phyloP scores from a whole-genome alignment of 352 stramenopile genomes.

The Phytophthora citrophthora region DNA sequence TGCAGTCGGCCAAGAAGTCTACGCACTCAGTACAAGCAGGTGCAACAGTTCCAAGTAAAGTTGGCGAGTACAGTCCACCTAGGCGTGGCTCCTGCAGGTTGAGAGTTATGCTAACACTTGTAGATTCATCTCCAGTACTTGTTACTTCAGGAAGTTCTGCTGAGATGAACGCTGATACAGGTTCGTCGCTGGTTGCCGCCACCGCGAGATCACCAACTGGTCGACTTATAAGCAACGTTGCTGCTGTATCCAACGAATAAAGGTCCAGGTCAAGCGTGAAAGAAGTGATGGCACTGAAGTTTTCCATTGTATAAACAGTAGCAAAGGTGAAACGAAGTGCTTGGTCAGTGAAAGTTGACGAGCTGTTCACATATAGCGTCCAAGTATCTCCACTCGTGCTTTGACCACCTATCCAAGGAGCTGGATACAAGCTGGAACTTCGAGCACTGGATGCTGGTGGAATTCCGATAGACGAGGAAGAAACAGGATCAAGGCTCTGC shows the following conservation, averaged over 20 bases:
- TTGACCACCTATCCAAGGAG: slow-evolving; percentile 15
- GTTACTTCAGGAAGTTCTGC: slow-evolving; percentile 8
- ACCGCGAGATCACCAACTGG: slow-evolving; percentile 10
- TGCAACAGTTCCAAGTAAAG: slow-evolving; percentile 2
- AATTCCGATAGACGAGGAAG: slow-evolving; percentile 10
- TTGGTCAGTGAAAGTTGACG: background rate
- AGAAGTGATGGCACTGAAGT: background rate
- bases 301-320: slow-evolving; percentile 10
- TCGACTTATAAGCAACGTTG: slow-evolving; percentile 1
- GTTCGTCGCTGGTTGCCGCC: background rate
- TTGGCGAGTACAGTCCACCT: slow-evolving; percentile 14
- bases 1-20: slow-evolving; percentile 5
- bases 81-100: slow-evolving; percentile 17
- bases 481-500: slow-evolving; percentile 1
- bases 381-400: slow-evolving; percentile 4
- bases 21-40: slow-evolving; percentile 8
- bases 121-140: background rate
- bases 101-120: slow-evolving; percentile 6
- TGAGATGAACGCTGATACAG: slow-evolving; percentile 13
- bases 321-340: slow-evolving; percentile 18
- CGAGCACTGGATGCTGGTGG: background rate
- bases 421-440: slow-evolving; percentile 8
- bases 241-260: background rate
- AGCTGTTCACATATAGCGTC: slow-evolving; percentile 1
- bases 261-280: slow-evolving; percentile 23